A percentile compares a stretch with the other conserved stretches of the same genome.
Evolutionary conservation across 768 basidiomycete species (phyloP).

Genomic region (Hemileccinum rubropunctum): DNA sequence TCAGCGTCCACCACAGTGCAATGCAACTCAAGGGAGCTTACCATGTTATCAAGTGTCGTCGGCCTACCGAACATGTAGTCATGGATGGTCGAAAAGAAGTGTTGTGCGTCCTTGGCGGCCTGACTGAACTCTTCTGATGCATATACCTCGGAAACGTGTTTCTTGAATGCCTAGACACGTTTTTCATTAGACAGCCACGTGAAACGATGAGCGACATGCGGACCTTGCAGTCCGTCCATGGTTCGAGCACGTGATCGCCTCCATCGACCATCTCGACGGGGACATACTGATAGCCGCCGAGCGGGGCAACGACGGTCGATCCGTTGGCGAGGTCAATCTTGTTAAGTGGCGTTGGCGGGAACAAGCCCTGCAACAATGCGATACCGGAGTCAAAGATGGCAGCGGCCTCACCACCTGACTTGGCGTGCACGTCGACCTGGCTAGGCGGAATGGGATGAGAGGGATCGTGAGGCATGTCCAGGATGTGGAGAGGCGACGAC

Average conservation of each 20-base stretch:
- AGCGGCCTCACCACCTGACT: constrained; percentile 76
- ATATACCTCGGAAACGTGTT: constrained; percentile 63
- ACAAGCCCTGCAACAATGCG: constrained; percentile 79
- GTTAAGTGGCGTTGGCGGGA: constrained; percentile 70
- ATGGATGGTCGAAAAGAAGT: constrained; percentile 61
- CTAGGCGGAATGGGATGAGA: constrained; percentile 57
- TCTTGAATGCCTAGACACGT: constrained; percentile 53
- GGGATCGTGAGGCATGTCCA: constrained; percentile 61
- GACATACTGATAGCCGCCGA: constrained; percentile 85
- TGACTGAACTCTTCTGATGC: constrained; percentile 62
- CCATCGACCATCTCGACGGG: constrained; percentile 57
- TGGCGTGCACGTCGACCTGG: constrained; percentile 73
- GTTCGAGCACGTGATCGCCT: constrained; percentile 77
- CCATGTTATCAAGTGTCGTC: constrained; percentile 60
- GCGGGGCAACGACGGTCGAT: constrained; percentile 66
- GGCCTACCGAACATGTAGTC: constrained; percentile 72
- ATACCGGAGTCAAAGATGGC: constrained; percentile 83
- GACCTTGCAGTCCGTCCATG: constrained; percentile 66
- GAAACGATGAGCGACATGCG: constrained; percentile 29
- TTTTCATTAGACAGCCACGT: constrained; percentile 32
- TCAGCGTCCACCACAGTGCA: neutral
- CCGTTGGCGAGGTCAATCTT: constrained; percentile 76
- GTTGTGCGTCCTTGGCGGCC: constrained; percentile 50
- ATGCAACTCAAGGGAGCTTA: constrained; percentile 34
- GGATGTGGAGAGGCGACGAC: constrained; percentile 64